phyloP scores from a whole-genome alignment of 78 protist genomes.

The Dictyostelium purpureum region DNA sequence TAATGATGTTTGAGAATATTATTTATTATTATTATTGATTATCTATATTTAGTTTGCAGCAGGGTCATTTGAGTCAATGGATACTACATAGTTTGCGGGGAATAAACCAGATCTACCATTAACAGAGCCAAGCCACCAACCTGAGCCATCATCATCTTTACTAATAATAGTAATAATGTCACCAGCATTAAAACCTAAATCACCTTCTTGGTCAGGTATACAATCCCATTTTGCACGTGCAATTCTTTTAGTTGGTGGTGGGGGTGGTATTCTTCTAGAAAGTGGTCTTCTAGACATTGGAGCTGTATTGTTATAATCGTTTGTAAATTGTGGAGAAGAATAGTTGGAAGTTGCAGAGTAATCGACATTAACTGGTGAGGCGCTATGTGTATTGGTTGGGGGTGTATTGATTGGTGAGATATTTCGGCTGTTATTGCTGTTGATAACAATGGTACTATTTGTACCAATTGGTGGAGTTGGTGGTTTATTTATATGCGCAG shows the following conservation, averaged over 20 bases:
- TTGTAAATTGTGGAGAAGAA: conserved; percentile 5
- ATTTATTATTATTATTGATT: no score
- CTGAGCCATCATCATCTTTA: conserved; percentile 54
- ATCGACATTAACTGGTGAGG: background rate
- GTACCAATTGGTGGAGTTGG: background rate
- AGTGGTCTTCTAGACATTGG: conserved; percentile 17
- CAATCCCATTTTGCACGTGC: conserved; percentile 64
- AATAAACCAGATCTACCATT: conserved; percentile 39
- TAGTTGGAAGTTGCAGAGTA: background rate
- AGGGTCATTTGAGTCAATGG: no score
- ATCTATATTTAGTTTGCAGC: no score
- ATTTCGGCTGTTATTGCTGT: background rate
- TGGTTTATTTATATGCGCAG: background rate
- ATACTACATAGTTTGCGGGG: conserved; percentile 41
- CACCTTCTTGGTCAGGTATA: conserved; percentile 57
- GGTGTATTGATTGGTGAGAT: conserved; percentile 5
- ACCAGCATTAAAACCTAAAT: conserved; percentile 28
- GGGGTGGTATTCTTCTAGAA: conserved; percentile 69
- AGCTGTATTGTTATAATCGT: background rate
- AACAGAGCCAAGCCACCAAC: conserved; percentile 66
- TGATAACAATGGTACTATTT: background rate
- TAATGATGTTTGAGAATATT: no score
- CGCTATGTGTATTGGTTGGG: background rate
- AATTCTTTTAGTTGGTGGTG: conserved; percentile 47
- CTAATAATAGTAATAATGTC: conserved; percentile 60